Evolutionary conservation across 306 rosid genomes (phyloP).

Genomic region (Prunus dulcis): DNA sequence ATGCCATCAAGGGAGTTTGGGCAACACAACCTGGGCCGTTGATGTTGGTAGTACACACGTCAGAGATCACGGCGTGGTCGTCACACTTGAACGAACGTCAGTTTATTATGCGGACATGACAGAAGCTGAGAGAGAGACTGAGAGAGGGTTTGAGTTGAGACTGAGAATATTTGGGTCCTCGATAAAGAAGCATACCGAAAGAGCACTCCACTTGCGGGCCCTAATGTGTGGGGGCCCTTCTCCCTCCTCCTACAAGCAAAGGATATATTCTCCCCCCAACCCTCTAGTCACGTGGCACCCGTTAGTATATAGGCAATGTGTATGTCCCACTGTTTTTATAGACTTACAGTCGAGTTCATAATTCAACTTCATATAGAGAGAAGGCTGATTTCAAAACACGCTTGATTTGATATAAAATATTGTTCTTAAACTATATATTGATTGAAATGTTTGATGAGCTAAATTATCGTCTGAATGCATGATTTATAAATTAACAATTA

Average conservation of each 20-base stretch:
- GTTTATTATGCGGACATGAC: slow-evolving; percentile 49
- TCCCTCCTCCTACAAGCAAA: slow-evolving; percentile 80
- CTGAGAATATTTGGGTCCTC: slow-evolving; percentile 86
- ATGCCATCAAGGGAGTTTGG: slow-evolving; percentile 7
- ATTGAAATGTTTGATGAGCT: no score
- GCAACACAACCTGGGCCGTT: slow-evolving; percentile 25
- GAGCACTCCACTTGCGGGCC: slow-evolving; percentile 71
- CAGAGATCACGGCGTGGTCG: slow-evolving; percentile 27
- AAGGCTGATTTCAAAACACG: no score
- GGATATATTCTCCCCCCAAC: slow-evolving; percentile 50
- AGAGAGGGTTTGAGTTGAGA: not conserved
- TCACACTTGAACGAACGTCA: slow-evolving; percentile 9
- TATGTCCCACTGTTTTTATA: not conserved
- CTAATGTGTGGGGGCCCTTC: slow-evolving; percentile 45
- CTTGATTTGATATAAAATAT: no score
- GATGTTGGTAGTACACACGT: slow-evolving; percentile 27
- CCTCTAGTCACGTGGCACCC: slow-evolving; percentile 29
- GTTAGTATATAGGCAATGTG: not conserved
- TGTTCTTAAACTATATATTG: no score
- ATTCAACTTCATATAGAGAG: not conserved
- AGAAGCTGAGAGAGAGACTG: slow-evolving; percentile 21
- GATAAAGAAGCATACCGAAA: slow-evolving; percentile 86
- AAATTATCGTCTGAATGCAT: no score
- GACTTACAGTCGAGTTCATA: not conserved
- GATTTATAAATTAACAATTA: no score